phyloP scores from a whole-genome alignment of 257 asterid genomes.

The Anisodus tanguticus region DNA sequence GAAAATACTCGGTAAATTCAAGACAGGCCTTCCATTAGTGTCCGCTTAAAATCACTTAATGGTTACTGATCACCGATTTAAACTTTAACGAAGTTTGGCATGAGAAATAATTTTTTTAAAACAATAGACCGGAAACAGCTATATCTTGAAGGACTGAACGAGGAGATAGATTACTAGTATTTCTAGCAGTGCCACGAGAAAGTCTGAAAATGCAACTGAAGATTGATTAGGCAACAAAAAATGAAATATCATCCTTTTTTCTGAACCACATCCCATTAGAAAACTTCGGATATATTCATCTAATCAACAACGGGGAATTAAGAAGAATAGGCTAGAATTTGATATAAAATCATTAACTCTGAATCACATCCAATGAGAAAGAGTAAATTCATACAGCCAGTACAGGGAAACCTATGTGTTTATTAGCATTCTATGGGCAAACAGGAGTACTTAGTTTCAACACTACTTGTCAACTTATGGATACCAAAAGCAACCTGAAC shows the following conservation, averaged over 20 bases:
- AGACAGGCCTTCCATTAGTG: neutral
- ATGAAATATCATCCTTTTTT: neutral
- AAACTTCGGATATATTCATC: neutral
- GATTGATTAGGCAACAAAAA: neutral
- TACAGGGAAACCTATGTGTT: neutral
- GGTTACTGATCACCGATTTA: neutral
- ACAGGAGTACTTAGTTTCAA: neutral
- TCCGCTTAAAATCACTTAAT: neutral
- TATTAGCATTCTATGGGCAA: neutral
- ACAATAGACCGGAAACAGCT: neutral
- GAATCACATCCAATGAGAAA: neutral
- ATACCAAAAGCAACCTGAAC: no score
- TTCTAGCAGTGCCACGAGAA: neutral
- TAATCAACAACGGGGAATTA: neutral
- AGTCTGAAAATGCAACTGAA: neutral
- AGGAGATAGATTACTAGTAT: neutral
- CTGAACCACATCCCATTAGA: neutral
- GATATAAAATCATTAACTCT: neutral
- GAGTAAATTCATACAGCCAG: neutral
- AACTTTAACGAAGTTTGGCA: neutral
- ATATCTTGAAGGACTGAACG: neutral
- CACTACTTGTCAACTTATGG: no score
- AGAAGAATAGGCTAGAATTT: neutral
- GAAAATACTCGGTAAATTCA: neutral
- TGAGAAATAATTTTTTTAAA: neutral